Conservation (phyloP, 768 basidiomycete species). For the Galerina marginata region DNA sequence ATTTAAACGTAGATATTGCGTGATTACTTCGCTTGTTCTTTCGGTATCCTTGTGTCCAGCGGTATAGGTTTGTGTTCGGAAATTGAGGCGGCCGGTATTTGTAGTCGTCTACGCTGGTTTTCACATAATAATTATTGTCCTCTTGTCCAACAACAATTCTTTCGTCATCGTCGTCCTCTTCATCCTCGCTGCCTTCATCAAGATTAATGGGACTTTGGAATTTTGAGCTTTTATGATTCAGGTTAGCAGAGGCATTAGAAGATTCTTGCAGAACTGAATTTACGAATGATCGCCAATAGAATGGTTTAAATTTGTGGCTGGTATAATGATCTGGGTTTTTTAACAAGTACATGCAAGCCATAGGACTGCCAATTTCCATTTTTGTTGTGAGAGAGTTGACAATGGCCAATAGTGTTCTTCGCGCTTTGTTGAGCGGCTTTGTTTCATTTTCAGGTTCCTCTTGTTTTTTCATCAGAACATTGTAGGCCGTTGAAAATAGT, state of each 20-base stretch:
- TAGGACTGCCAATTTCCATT: neutral
- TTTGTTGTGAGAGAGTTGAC: neutral
- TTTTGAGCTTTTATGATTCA: too few species aligned
- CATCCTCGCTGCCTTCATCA: neutral
- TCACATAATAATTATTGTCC: neutral
- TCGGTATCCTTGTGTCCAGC: neutral
- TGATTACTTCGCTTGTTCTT: neutral
- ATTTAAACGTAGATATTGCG: neutral
- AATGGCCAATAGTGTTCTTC: neutral
- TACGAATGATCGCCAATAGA: neutral
- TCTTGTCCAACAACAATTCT: neutral
- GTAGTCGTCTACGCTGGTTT: neutral
- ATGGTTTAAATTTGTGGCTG: neutral
- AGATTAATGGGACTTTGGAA: too few species aligned
- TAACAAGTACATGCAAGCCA: neutral
- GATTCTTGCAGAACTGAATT: too few species aligned
- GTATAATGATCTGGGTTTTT: neutral
- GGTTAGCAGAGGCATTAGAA: too few species aligned
- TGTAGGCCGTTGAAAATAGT: conserved; percentile 26
- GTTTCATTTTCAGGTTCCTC: neutral
- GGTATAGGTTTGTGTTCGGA: neutral
- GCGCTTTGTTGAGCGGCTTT: neutral
- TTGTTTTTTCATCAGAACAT: neutral
- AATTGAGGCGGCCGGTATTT: neutral
- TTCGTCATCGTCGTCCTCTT: neutral